Evolutionary conservation across 2,329 filamentous ascomycete species (phyloP).

Genomic region (Nemania sp.): DNA sequence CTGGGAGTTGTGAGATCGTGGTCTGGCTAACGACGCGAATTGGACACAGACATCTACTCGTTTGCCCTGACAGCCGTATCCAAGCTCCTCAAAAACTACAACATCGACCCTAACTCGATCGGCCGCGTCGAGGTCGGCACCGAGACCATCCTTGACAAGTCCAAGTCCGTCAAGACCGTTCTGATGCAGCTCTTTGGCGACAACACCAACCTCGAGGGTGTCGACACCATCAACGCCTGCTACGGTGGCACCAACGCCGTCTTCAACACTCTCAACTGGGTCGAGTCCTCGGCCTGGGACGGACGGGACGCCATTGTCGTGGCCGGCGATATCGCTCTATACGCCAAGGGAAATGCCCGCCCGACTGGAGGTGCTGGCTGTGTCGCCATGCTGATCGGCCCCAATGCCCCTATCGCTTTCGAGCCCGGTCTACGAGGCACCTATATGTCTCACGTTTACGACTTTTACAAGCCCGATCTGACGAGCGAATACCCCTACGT

Average conservation of each 20-base stretch:
- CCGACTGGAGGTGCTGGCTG: conserved; percentile 80
- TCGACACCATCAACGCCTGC: conserved; percentile 83
- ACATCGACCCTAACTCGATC: conserved; percentile 75
- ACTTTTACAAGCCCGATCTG: conserved; percentile 89
- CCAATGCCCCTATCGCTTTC: conserved; percentile 74
- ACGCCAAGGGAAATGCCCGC: conserved; percentile 80
- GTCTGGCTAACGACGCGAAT: conserved; percentile 6
- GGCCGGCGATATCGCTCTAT: conserved; percentile 81
- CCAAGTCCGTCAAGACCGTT: conserved; percentile 87
- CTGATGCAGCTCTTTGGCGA: conserved; percentile 85
- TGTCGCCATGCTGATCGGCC: conserved; percentile 78
- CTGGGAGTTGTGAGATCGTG: neutral
- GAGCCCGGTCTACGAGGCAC: conserved; percentile 79
- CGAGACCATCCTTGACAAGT: conserved; percentile 85
- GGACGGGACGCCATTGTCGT: conserved; percentile 80
- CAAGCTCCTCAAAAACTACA: conserved; percentile 80
- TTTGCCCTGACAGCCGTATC: conserved; percentile 77
- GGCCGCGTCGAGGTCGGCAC: conserved; percentile 84
- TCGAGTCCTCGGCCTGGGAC: conserved; percentile 87
- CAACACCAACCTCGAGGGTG: conserved; percentile 82
- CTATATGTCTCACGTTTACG: conserved; percentile 83
- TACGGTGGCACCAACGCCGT: conserved; percentile 85
- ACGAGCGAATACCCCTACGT: conserved; percentile 87
- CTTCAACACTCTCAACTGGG: conserved; percentile 83
- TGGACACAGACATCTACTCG: conserved; percentile 77